Evolutionary conservation across 176 grass and related monocot species (phyloP).

Genomic region (Metroxylon sagu): DNA sequence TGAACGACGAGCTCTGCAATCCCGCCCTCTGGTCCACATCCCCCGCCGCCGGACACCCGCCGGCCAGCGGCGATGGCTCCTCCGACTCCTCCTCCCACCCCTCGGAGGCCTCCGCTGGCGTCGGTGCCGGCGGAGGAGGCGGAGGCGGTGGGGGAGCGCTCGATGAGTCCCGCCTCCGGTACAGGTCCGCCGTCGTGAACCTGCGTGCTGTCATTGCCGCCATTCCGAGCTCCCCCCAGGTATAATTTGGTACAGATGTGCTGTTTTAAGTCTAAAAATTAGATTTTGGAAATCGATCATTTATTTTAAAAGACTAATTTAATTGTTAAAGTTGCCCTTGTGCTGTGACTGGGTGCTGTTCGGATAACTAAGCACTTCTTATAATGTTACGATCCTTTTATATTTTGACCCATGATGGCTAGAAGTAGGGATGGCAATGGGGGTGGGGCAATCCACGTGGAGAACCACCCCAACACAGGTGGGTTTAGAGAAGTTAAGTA

Average conservation of each 20-base stretch:
- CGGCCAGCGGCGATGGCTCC: slow-evolving; percentile 21
- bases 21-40: slow-evolving; percentile 82
- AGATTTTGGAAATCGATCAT: neutral
- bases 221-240: slow-evolving; percentile 46
- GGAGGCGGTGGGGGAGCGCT: slow-evolving; percentile 65
- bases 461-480: too few relatives aligned
- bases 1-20: slow-evolving; percentile 99
- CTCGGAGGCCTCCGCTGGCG: slow-evolving; percentile 2
- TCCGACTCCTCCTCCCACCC: slow-evolving; percentile 24
- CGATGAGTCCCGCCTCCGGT: slow-evolving; percentile 83
- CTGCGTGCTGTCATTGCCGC: slow-evolving; percentile 56
- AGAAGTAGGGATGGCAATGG: too few relatives aligned
- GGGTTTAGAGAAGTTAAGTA: too few relatives aligned
- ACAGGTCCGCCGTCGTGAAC: slow-evolving; percentile 58
- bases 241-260: slow-evolving; percentile 1
- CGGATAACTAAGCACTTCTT: too few relatives aligned
- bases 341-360: too few relatives aligned
- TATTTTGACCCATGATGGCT: too few relatives aligned
- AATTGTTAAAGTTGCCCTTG: too few relatives aligned
- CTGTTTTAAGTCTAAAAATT: neutral
- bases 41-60: slow-evolving; percentile 18
- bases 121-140: slow-evolving; percentile 15
- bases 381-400: too few relatives aligned
- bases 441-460: too few relatives aligned
- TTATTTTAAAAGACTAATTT: neutral